Conservation (phyloP, 306 rosid species). For the Arachis hypogaea region DNA sequence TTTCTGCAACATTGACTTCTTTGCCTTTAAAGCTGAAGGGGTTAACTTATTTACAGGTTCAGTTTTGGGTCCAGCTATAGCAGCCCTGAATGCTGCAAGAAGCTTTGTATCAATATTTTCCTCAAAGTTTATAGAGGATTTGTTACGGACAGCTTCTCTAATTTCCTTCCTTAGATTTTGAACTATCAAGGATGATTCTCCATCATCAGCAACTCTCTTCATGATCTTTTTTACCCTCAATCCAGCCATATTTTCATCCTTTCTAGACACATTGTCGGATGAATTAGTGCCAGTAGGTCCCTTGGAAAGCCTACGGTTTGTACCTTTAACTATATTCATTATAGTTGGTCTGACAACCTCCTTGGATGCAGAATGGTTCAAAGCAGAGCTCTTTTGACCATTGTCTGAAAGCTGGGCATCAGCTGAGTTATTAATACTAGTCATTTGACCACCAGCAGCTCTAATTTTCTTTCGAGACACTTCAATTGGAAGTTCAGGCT, state of each 20-base stretch:
- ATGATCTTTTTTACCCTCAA: constrained; percentile 95
- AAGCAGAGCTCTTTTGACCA: constrained; percentile 39
- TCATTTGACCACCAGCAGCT: constrained; percentile 50
- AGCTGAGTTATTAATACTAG: constrained; percentile 34
- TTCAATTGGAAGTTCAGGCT: constrained; percentile 50
- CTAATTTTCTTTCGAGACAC: constrained; percentile 52
- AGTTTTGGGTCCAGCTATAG: constrained; percentile 74
- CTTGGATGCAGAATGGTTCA: constrained; percentile 45
- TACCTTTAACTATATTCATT: constrained; percentile 77
- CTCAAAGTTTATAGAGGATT: constrained; percentile 68
- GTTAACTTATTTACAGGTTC: constrained; percentile 69
- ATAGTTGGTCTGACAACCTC: constrained; percentile 52
- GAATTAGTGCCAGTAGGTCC: constrained; percentile 43
- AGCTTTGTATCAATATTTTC: constrained; percentile 86
- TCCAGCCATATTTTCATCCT: constrained; percentile 62
- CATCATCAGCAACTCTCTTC: constrained; percentile 78
- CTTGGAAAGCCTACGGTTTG: constrained; percentile 58
- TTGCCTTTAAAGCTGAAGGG: constrained; percentile 69
- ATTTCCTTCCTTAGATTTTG: constrained; percentile 84
- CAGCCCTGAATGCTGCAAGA: constrained; percentile 94
- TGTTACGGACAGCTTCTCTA: constrained; percentile 83
- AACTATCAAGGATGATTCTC: constrained; percentile 75
- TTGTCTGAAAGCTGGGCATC: constrained; percentile 47
- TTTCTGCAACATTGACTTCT: constrained; percentile 78
- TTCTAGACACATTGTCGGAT: constrained; percentile 49